phyloP scores from a whole-genome alignment of 495 filamentous ascomycete species.

The Tricharina praecox region DNA sequence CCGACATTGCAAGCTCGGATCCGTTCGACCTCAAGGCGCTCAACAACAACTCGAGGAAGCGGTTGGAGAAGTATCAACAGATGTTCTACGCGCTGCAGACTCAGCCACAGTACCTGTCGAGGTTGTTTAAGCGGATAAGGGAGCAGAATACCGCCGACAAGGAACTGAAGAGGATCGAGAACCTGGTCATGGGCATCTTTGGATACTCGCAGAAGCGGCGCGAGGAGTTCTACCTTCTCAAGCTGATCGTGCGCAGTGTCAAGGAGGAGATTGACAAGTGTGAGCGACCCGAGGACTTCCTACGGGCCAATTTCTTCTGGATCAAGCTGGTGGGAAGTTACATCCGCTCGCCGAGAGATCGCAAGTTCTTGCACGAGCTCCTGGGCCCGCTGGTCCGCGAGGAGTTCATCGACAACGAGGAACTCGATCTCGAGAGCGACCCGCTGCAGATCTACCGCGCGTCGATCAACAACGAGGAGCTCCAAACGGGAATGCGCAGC shows the following conservation, averaged over 20 bases:
- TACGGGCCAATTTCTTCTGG: conserved; percentile 88
- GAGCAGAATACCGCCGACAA: conserved; percentile 78
- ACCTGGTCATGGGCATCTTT: conserved; percentile 90
- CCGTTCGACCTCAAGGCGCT: conserved; percentile 93
- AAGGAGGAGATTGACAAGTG: conserved; percentile 73
- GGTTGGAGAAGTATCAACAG: conserved; percentile 91
- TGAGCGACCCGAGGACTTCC: conserved; percentile 58
- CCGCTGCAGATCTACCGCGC: conserved; percentile 94
- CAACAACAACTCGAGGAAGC: conserved; percentile 87
- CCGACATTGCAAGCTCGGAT: conserved; percentile 70
- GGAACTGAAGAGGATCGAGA: conserved; percentile 78
- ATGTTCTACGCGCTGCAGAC: conserved; percentile 97
- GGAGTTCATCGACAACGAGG: conserved; percentile 78
- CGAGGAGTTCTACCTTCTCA: conserved; percentile 93
- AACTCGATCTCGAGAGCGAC: conserved; percentile 86
- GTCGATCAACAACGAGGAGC: conserved; percentile 88
- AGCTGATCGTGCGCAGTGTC: conserved; percentile 65
- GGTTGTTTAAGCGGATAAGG: conserved; percentile 67
- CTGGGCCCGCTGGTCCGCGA: conserved; percentile 68
- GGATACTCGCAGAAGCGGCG: conserved; percentile 91
- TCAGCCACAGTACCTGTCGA: conserved; percentile 81
- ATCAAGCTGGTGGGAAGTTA: conserved; percentile 69
- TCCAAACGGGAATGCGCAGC: conserved; percentile 74
- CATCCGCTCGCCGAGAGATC: conserved; percentile 76
- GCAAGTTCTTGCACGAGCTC: conserved; percentile 77